phyloP scores from a whole-genome alignment of 139 green algal genomes.

The Picochlorum sp. region DNA sequence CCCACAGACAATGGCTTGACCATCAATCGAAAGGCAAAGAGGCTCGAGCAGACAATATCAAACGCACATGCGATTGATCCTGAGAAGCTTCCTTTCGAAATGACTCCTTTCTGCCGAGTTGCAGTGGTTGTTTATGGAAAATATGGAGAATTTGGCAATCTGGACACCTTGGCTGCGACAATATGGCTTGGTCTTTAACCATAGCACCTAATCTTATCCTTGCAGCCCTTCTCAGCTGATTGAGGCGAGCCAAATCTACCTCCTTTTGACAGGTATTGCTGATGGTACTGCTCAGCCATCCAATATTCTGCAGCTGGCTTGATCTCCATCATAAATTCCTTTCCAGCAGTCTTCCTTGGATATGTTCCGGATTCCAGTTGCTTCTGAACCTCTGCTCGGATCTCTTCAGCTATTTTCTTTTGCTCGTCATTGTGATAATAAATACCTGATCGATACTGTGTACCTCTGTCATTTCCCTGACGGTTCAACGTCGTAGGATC shows the following conservation, averaged over 20 bases:
- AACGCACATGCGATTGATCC: constrained; percentile 17
- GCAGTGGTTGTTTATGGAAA: background rate
- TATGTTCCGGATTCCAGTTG: constrained; percentile 35
- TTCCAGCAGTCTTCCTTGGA: constrained; percentile 33
- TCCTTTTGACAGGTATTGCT: constrained; percentile 60
- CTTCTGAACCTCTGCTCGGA: background rate
- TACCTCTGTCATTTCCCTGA: constrained; percentile 65
- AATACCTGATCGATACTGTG: constrained; percentile 75
- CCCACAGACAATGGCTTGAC: no score
- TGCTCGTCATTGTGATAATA: constrained; percentile 70
- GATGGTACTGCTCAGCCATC: constrained; percentile 44
- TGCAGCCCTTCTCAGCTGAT: constrained; percentile 56
- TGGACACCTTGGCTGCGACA: constrained; percentile 1
- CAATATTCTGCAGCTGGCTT: constrained; percentile 43
- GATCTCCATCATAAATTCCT: constrained; percentile 51
- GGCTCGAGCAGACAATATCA: constrained; percentile 14
- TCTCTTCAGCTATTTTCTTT: constrained; percentile 18
- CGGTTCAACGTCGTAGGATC: constrained; percentile 73
- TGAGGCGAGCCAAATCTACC: constrained; percentile 52
- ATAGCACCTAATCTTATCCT: constrained; percentile 63
- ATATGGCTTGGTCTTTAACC: constrained; percentile 3
- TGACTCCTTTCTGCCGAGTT: constrained; percentile 22
- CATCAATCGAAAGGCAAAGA: constrained; percentile 7
- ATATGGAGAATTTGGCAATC: background rate
- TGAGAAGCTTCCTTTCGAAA: constrained; percentile 20